phyloP scores from a whole-genome alignment of 352 stramenopile species.

The Ophiocytium majus region DNA sequence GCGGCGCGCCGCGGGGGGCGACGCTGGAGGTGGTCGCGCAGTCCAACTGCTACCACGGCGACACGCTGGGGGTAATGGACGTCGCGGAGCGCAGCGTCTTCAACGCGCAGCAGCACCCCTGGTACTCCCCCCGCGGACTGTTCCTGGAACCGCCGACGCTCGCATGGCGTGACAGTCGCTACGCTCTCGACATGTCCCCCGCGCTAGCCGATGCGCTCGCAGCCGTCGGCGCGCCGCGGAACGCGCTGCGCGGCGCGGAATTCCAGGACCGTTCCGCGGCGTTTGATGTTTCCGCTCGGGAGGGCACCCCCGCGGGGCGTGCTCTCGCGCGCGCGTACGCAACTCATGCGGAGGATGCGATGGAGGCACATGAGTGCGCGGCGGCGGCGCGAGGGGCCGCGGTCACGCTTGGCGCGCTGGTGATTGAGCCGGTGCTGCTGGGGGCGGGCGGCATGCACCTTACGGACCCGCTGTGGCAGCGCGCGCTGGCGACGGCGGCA shows the following conservation, averaged over 20 bases:
- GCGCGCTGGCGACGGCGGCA: slow-evolving; percentile 73
- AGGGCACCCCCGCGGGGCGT: neutral
- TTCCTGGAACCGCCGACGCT: slow-evolving; percentile 51
- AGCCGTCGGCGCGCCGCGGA: neutral
- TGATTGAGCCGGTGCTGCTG: slow-evolving; percentile 84
- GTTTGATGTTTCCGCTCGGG: slow-evolving; percentile 43
- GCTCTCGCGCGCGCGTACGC: slow-evolving; percentile 38
- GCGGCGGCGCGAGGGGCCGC: neutral
- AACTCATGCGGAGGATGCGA: slow-evolving; percentile 16
- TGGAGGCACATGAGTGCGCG: neutral
- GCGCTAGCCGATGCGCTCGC: neutral
- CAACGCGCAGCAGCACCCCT: slow-evolving; percentile 83
- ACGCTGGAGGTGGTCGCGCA: slow-evolving; percentile 69
- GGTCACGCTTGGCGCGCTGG: slow-evolving; percentile 65
- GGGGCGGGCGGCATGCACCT: slow-evolving; percentile 75
- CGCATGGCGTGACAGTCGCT: slow-evolving; percentile 37
- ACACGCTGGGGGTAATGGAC: slow-evolving; percentile 84
- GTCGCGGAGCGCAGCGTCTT: slow-evolving; percentile 81
- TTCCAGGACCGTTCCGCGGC: slow-evolving; percentile 38
- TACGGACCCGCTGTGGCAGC: slow-evolving; percentile 84
- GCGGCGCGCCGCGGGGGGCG: neutral
- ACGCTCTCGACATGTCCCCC: slow-evolving; percentile 34
- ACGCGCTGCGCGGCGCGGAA: neutral
- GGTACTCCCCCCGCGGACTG: slow-evolving; percentile 58
- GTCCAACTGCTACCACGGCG: slow-evolving; percentile 82